Base-by-base conservation (phyloP, 441 rosid genomes). In the Macaranga tanarius region DNA sequence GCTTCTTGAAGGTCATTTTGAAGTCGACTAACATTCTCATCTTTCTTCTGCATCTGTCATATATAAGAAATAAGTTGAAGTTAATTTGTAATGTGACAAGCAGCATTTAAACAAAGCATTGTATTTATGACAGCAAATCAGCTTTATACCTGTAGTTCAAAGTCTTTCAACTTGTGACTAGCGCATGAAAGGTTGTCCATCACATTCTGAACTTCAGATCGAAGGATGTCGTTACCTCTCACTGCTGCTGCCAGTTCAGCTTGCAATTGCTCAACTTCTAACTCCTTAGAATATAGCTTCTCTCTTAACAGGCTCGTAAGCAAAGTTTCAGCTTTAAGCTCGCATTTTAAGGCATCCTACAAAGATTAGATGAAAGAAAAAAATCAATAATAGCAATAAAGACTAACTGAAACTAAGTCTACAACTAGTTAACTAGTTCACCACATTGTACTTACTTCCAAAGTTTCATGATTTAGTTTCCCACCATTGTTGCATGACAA, bases 201-300 rank as follows among this genome's bases (percentile, higher is more conserved):
- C 67, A 89, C 84, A 73, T 81, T 88, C 70, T 92, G 91, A 63
- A 88, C 80, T 84, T 96, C 97, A 76, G 83, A 79, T 74, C 80
- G 81, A 48, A 96, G 90, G 69, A 92, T 85, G 79, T 93, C 96
- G 62, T 85, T 89, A 19, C 95, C 88, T 71, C 97, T 86, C 55
- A 89, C 91, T 16, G 89, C 92, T 45, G 97, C 87, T 61, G 97
- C 92, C 59, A 93, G 28, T 82, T 93, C 97, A 65, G 96, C 96
- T 77, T 90, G 92, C 76, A 96, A 63, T 82, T 87, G 97, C 80
- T 93, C 93, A 31, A 83, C 87, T 84, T 95, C 95, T 80, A 82
- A 70, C 85, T 92, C 98, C 84, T 87, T 92, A 19, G 91, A 86
- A 70, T 86, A 87, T 61, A 93, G 83, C 81, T 93, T 95, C 86